Evolutionary conservation across 768 basidiomycete species (phyloP).

Genomic region (Naganishia vaughanmartiniae): DNA sequence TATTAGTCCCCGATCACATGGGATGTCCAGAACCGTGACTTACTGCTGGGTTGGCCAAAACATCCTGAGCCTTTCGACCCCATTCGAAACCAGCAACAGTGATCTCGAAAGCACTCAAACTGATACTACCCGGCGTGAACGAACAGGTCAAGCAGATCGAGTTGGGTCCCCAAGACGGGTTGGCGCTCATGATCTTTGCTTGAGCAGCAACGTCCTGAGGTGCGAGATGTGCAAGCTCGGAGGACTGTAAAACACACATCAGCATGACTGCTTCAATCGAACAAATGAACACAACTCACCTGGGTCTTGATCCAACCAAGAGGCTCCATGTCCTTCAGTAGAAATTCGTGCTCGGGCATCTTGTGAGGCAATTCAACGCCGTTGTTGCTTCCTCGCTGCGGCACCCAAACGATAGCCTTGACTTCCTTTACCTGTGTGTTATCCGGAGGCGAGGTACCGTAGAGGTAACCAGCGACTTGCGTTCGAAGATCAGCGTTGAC

Average conservation of each 20-base stretch:
- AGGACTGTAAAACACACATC: conserved; percentile 36
- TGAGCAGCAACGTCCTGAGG: conserved; percentile 91
- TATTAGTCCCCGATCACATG: conserved; percentile 13
- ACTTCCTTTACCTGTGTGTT: conserved; percentile 99
- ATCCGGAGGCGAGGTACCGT: conserved; percentile 87
- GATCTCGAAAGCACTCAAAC: conserved; percentile 85
- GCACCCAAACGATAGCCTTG: conserved; percentile 93
- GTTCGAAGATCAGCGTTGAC: conserved; percentile 90
- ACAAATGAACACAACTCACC: conserved; percentile 51
- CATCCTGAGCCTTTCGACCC: conserved; percentile 90
- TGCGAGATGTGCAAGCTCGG: conserved; percentile 86
- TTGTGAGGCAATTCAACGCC: conserved; percentile 84
- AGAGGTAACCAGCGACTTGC: conserved; percentile 90
- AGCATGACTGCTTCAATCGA: neutral
- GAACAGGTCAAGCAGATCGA: conserved; percentile 91
- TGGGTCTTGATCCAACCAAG: conserved; percentile 97
- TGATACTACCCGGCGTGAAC: conserved; percentile 97
- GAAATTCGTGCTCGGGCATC: conserved; percentile 88
- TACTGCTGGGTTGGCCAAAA: conserved; percentile 73
- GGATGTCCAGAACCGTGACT: conserved; percentile 34
- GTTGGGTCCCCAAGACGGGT: conserved; percentile 89
- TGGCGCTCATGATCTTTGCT: conserved; percentile 93
- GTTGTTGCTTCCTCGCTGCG: conserved; percentile 93
- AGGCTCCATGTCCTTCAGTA: conserved; percentile 91
- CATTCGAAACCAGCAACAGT: conserved; percentile 93